A percentile compares a stretch with the other conserved stretches of the same genome.
phyloP scores from a whole-genome alignment of 2,329 filamentous ascomycete genomes.

The Nothopassalora personata region DNA sequence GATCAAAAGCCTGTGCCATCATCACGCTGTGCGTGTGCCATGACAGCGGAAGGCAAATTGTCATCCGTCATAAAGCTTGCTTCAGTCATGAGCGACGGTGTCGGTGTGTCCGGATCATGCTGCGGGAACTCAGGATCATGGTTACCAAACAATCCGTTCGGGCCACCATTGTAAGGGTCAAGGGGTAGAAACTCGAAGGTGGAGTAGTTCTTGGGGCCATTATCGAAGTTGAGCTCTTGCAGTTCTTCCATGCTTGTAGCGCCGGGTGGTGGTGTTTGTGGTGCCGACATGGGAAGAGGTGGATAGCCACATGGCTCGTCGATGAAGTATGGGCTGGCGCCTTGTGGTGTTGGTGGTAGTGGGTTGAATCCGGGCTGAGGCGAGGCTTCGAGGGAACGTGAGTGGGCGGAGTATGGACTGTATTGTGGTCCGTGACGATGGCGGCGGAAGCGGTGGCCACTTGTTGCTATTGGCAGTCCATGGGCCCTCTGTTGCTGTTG shows the following conservation, averaged over 20 bases:
- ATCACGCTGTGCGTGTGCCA: not conserved
- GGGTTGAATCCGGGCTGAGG: not conserved
- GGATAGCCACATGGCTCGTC: constrained; percentile 7
- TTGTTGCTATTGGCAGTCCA: not conserved
- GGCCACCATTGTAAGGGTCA: constrained; percentile 7
- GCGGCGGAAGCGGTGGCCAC: constrained; percentile 7
- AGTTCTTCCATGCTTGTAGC: not conserved
- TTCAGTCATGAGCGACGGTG: constrained; percentile 27
- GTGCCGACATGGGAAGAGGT: constrained; percentile 8
- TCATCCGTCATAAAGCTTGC: constrained; percentile 28
- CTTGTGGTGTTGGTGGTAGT: constrained; percentile 2
- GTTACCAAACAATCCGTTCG: constrained; percentile 15
- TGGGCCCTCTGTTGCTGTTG: constrained; percentile 13
- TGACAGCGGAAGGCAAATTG: not conserved
- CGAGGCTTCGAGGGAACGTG: constrained; percentile 3
- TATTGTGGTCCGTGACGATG: constrained; percentile 5
- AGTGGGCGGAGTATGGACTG: constrained; percentile 10
- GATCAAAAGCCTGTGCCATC: not conserved
- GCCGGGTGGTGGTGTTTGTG: constrained; percentile 14
- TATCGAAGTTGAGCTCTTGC: constrained; percentile 1
- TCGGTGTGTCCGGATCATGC: constrained; percentile 24
- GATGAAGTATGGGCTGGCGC: constrained; percentile 21
- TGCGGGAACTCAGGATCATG: constrained; percentile 17
- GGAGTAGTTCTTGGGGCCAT: not conserved
- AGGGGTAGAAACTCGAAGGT: constrained; percentile 14